Conservation (phyloP, 495 filamentous ascomycete species). For the Penicillium pancosmium region DNA sequence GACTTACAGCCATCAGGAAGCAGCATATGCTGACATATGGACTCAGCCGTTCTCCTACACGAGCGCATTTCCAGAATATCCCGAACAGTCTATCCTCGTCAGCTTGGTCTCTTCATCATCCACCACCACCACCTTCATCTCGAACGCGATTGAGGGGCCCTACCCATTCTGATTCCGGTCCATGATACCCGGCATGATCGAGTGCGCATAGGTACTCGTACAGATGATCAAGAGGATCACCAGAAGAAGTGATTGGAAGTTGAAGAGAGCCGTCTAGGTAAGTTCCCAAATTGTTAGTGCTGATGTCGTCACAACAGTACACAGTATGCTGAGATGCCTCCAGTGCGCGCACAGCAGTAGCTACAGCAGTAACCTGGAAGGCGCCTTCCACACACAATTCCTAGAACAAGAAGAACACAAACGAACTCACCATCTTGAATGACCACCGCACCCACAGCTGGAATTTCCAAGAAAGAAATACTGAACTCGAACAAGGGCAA, state of each 20-base stretch:
- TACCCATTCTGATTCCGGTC: conserved; percentile 92
- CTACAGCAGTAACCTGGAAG: neutral
- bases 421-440: conserved; percentile 26
- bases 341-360: neutral
- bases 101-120: conserved; percentile 6
- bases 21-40: conserved; percentile 97
- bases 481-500: too few species aligned
- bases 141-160: conserved; percentile 17
- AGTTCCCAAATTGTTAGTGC: conserved; percentile 14
- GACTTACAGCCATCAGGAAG: conserved; percentile 87
- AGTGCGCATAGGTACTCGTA: conserved; percentile 90
- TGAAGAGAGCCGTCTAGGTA: conserved; percentile 88
- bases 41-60: conserved; percentile 90
- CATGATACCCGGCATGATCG: conserved; percentile 86
- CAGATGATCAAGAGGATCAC: conserved; percentile 95
- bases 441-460: neutral
- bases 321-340: conserved; percentile 17
- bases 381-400: neutral
- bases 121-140: neutral
- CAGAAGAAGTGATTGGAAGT: conserved; percentile 92
- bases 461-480: neutral
- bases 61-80: conserved; percentile 95
- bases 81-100: conserved; percentile 67
- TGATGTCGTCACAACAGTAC: conserved; percentile 15
- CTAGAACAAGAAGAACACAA: neutral